These are phyloP conservation scores for Trichoderma citrinoviride DNA, from an alignment of 2,329 filamentous ascomycete species.

Conservation along the genomic window DNA sequence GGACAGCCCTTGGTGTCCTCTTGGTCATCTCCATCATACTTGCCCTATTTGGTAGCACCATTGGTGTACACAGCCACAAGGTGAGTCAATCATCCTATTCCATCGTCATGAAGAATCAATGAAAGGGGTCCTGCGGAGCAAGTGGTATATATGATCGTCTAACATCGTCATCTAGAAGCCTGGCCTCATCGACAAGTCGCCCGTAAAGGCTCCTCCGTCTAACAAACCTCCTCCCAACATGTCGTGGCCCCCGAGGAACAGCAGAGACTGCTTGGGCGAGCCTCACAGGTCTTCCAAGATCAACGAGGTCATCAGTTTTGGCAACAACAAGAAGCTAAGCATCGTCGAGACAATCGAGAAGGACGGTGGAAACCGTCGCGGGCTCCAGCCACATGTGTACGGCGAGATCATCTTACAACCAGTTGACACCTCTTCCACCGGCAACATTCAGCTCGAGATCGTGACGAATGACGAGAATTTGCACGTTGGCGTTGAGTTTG, in stretches of 20 bases:
- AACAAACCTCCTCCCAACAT: conserved; percentile 25
- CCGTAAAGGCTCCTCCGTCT: conserved; percentile 27
- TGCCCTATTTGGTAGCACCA: conserved; percentile 29
- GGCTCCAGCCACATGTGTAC: conserved; percentile 38
- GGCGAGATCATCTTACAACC: conserved; percentile 48
- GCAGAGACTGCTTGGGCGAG: conserved; percentile 29
- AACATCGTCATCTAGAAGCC: conserved; percentile 22
- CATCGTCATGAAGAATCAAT: background rate
- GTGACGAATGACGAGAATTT: conserved; percentile 46
- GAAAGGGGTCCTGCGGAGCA: background rate
- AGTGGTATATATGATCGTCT: background rate
- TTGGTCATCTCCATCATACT: conserved; percentile 36
- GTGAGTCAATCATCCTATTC: conserved; percentile 29
- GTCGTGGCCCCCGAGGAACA: conserved; percentile 29
- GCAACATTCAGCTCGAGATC: conserved; percentile 44
- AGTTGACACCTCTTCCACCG: conserved; percentile 33
- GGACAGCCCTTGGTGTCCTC: conserved; percentile 33
- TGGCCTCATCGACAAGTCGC: conserved; percentile 27
- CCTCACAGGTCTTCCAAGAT: conserved; percentile 25
- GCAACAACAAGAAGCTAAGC: conserved; percentile 35
- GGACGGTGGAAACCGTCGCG: conserved; percentile 22
- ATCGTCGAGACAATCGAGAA: conserved; percentile 41
- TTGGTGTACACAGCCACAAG: conserved; percentile 26
- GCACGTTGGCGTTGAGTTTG: conserved; percentile 33
- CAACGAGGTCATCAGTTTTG: conserved; percentile 35